Conservation (phyloP, 2,329 filamentous ascomycete genomes). For the Colletotrichum endophyticum region DNA sequence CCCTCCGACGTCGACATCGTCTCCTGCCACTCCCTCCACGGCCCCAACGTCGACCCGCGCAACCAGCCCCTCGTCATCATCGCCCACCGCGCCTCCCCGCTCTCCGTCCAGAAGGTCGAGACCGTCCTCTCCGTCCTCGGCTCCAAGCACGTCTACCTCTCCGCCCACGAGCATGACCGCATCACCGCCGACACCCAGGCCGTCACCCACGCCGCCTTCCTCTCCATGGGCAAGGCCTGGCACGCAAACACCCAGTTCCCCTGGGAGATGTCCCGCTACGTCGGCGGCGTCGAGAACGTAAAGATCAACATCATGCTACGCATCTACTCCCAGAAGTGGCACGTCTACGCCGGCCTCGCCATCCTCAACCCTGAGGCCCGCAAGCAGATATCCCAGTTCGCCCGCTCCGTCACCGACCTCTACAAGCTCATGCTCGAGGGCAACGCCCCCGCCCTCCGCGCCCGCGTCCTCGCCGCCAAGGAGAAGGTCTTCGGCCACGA, state of each 20-base stretch:
- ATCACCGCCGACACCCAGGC: slow-evolving; percentile 99
- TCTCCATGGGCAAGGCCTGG: slow-evolving; percentile 98
- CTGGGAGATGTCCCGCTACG: slow-evolving; percentile 94
- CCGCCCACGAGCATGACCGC: slow-evolving; percentile 87
- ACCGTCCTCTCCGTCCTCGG: slow-evolving; percentile 80
- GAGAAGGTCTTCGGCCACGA: slow-evolving; percentile 74
- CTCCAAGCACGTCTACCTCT: slow-evolving; percentile 87
- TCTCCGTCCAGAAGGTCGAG: slow-evolving; percentile 80
- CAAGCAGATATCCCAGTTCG: slow-evolving; percentile 93
- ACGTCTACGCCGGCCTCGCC: slow-evolving; percentile 96
- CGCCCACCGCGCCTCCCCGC: slow-evolving; percentile 84
- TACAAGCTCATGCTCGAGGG: slow-evolving; percentile 97
- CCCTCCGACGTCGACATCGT: slow-evolving; percentile 90
- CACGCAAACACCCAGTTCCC: slow-evolving; percentile 94
- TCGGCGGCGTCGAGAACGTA: slow-evolving; percentile 97
- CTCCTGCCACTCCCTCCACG: slow-evolving; percentile 95
- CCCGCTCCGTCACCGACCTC: slow-evolving; percentile 87
- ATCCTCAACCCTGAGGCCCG: slow-evolving; percentile 95
- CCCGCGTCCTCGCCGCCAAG: slow-evolving; percentile 67
- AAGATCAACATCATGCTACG: slow-evolving; percentile 98
- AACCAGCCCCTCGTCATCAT: slow-evolving; percentile 94
- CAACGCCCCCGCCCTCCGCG: slow-evolving; percentile 74
- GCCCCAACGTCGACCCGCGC: slow-evolving; percentile 84
- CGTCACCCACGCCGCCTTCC: slow-evolving; percentile 95
- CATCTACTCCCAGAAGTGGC: slow-evolving; percentile 99